Base-by-base conservation (phyloP, 352 stramenopile species). In the Phytophthora chlamydospora region DNA sequence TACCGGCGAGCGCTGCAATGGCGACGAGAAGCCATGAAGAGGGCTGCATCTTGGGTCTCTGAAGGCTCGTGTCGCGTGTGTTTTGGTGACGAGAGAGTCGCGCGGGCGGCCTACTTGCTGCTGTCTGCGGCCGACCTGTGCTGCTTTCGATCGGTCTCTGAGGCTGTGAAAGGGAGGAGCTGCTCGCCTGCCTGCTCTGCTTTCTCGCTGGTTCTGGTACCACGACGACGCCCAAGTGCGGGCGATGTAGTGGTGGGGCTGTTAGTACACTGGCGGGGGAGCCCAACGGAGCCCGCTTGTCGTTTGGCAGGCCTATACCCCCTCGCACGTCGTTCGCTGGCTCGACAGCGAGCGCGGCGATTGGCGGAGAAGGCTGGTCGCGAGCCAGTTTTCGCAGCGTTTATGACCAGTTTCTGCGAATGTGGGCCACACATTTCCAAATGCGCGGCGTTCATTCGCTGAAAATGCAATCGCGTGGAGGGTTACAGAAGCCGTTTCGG, bases 251-350 rank as follows among this genome's bases (percentile, higher is more conserved):
- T 67, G 50, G 50, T 57, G 38, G 40, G 27, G 50, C 51, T 27
- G 55, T 69, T 65, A 55, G 54, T 51, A 44, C 54, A 57, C 61
- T 69, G 61, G 57, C 12, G 40, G 17, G 44, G 34, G 55, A 57
- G 35, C 17, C 38, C 21, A n/a, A 11, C 9, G 32, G 39, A 49
- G 42, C 41, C 21, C 27, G 27, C 38, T 48, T 44, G 7, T 19
- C 6, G 17, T 7, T 16, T 14, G 35, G 35, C 35, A 19, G 36
- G 46, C 48, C 44, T 70, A 48, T 70, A n/a, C 55, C 62, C 39
- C 49, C 14, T n/a, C 49, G 17, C 16, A 58, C 60, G 60, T 58
- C 43, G 32, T n/a, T 53, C 19, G 19, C 59, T 63, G 60, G 52
- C 60, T 68, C 41, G 60, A 68, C 41, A 43, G 11, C 10, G n/a